Evolutionary conservation across 2,329 filamentous ascomycete genomes (phyloP).

Genomic region (Orbilia javanica): DNA sequence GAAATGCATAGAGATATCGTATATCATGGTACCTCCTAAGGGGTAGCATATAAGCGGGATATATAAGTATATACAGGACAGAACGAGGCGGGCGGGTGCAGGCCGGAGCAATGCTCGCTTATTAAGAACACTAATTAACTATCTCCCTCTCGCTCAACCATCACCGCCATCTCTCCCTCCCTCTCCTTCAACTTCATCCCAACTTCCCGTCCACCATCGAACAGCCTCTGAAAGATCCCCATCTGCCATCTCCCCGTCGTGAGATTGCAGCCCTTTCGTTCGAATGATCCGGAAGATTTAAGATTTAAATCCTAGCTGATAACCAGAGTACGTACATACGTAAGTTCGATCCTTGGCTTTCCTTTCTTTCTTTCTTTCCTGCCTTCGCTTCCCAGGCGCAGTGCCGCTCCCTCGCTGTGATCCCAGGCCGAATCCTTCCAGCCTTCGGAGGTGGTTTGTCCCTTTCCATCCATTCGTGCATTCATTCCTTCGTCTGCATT

Average conservation of each 20-base stretch:
- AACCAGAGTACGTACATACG: no score
- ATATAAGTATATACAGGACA: no score
- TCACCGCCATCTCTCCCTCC: conserved; percentile 26
- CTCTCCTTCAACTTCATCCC: not conserved
- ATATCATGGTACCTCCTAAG: no score
- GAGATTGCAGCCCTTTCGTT: conserved; percentile 27
- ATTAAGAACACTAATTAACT: conserved; percentile 29
- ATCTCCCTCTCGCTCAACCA: conserved; percentile 32
- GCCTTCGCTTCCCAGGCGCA: no score
- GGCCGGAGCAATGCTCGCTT: conserved; percentile 27
- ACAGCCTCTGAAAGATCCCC: not conserved
- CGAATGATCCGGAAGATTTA: conserved; percentile 25
- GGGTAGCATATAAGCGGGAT: no score
- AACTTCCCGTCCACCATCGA: conserved; percentile 5
- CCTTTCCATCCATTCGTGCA: conserved; percentile 17
- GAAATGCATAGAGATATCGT: no score
- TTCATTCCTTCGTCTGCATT: not conserved
- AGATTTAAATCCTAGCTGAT: no score
- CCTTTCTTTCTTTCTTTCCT: no score
- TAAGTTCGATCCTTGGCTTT: no score
- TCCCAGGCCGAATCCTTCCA: conserved; percentile 3
- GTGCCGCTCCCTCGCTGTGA: no score
- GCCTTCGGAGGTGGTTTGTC: conserved; percentile 39
- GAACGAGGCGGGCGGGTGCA: not conserved
- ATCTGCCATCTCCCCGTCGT: conserved; percentile 13